Evolutionary conservation across 176 grass and related monocot genomes (phyloP).

Genomic region (Hyparrhenia diplandra): DNA sequence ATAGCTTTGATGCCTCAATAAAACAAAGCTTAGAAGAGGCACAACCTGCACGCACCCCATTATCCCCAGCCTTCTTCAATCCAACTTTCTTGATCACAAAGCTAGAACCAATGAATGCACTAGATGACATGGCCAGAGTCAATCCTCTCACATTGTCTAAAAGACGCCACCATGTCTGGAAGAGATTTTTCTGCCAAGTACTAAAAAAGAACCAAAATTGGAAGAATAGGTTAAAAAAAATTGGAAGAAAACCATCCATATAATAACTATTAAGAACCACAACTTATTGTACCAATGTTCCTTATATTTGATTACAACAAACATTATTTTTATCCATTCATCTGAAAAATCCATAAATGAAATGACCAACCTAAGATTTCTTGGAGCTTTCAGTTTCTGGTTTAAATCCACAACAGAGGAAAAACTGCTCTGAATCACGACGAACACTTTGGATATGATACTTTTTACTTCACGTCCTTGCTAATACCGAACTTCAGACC

Average conservation of each 20-base stretch:
- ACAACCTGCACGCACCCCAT: slow-evolving; percentile 74
- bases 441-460: neutral
- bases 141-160: slow-evolving; percentile 76
- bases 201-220: slow-evolving; percentile 4
- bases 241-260: slow-evolving; percentile 1
- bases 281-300: neutral
- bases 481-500: slow-evolving; percentile 11
- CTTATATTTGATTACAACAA: neutral
- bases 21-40: slow-evolving; percentile 21
- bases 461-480: slow-evolving; percentile 1
- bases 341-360: slow-evolving; percentile 5
- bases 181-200: neutral
- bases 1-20: neutral
- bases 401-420: neutral
- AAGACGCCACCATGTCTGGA: slow-evolving; percentile 45
- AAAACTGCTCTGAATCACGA: neutral
- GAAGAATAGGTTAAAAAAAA: neutral
- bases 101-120: slow-evolving; percentile 88
- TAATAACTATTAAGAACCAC: neutral
- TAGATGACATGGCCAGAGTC: slow-evolving; percentile 68
- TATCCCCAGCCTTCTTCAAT: slow-evolving; percentile 63
- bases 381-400: neutral
- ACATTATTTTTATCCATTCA: neutral
- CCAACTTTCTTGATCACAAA: slow-evolving; percentile 93
- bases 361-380: slow-evolving; percentile 9